phyloP scores from a whole-genome alignment of 805 yeast species.

The Brettanomyces bruxellensis region DNA sequence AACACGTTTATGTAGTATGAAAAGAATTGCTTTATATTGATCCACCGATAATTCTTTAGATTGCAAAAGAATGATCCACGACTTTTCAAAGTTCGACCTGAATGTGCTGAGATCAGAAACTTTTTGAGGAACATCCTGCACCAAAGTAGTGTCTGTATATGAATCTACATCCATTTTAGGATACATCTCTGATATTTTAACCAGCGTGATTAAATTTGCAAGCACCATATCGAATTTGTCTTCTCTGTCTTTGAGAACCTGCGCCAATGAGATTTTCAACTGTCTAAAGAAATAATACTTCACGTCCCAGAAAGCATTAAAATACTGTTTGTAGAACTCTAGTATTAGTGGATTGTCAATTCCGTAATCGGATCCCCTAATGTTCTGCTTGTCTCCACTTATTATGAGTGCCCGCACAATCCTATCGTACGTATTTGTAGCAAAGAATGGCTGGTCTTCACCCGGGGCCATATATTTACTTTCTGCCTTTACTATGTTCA shows the following conservation, averaged over 20 bases:
- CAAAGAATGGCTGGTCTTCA: constrained; percentile 50
- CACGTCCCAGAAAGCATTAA: constrained; percentile 60
- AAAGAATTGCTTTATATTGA: constrained; percentile 63
- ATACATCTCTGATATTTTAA: constrained; percentile 23
- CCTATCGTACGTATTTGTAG: constrained; percentile 41
- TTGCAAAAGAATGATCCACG: constrained; percentile 51
- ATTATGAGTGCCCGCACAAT: constrained; percentile 27
- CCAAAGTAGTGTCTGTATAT: constrained; percentile 23
- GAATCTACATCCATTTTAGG: constrained; percentile 21
- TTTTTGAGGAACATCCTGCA: constrained; percentile 36
- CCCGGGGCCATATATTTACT: constrained; percentile 42
- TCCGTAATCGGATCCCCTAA: constrained; percentile 36
- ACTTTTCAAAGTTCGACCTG: constrained; percentile 58
- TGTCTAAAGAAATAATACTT: constrained; percentile 64
- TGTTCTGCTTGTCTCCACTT: constrained; percentile 28
- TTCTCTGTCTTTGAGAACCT: constrained; percentile 12
- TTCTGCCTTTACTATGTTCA: constrained; percentile 52
- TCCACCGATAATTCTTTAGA: constrained; percentile 26
- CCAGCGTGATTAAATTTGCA: constrained; percentile 32
- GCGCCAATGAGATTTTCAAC: constrained; percentile 22
- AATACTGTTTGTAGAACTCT: constrained; percentile 51
- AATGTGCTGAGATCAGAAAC: constrained; percentile 31
- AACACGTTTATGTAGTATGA: constrained; percentile 72
- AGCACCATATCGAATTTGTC: constrained; percentile 18
- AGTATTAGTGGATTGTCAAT: constrained; percentile 27